Evolutionary conservation across 768 basidiomycete genomes (phyloP).

Genomic region (Auriscalpium orientale): DNA sequence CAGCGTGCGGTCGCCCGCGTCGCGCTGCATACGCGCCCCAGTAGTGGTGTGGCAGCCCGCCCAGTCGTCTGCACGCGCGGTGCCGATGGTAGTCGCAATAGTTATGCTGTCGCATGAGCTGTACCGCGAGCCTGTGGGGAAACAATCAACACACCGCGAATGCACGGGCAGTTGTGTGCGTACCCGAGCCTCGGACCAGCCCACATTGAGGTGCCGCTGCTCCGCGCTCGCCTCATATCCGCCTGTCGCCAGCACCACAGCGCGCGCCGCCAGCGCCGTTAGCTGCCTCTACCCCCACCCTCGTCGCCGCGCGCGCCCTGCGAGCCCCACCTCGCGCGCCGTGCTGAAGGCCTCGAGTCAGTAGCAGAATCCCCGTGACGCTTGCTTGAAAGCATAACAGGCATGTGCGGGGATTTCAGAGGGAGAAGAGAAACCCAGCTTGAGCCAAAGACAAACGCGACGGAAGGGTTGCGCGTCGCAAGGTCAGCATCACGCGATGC

Average conservation of each 20-base stretch:
- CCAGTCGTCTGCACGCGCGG: slow-evolving; percentile 58
- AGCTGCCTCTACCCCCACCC: slow-evolving; percentile 35
- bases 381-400: too few species aligned
- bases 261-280: slow-evolving; percentile 33
- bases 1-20: slow-evolving; percentile 46
- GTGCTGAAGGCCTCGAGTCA: too few species aligned
- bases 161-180: neutral
- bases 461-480: too few species aligned
- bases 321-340: slow-evolving; percentile 34
- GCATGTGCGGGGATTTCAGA: too few species aligned
- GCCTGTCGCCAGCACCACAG: slow-evolving; percentile 57
- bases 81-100: slow-evolving; percentile 44
- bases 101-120: slow-evolving; percentile 61
- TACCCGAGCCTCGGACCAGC: slow-evolving; percentile 54
- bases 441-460: too few species aligned
- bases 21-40: slow-evolving; percentile 60
- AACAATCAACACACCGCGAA: neutral
- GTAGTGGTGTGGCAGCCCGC: slow-evolving; percentile 63
- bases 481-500: too few species aligned
- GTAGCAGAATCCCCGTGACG: too few species aligned
- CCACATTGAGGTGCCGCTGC: slow-evolving; percentile 44
- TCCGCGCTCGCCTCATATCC: slow-evolving; percentile 55
- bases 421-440: too few species aligned
- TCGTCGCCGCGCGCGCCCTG: slow-evolving; percentile 34
- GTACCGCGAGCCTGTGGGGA: slow-evolving; percentile 52